phyloP scores from a whole-genome alignment of 495 filamentous ascomycete species.

The Parmelia sp. region DNA sequence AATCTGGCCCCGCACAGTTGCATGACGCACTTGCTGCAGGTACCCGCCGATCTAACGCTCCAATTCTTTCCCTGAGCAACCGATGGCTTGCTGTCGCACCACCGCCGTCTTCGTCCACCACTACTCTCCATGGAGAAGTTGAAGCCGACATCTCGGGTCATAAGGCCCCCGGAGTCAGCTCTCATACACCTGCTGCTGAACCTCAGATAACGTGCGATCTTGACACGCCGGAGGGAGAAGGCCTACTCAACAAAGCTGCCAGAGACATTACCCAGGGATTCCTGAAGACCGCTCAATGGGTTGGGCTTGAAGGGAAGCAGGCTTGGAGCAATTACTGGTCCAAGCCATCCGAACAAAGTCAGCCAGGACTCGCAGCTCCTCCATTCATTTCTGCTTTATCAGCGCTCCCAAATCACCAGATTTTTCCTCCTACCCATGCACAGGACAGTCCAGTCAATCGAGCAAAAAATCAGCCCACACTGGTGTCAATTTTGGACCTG shows the following conservation, averaged over 20 bases:
- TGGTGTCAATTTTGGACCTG: constrained; percentile 81
- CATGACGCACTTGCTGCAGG: constrained; percentile 39
- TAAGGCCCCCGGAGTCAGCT: constrained; percentile 59
- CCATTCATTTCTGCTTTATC: constrained; percentile 29
- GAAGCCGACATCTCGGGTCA: constrained; percentile 34
- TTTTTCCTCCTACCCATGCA: constrained; percentile 74
- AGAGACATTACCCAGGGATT: constrained; percentile 84
- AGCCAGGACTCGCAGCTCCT: constrained; percentile 27
- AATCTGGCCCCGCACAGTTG: constrained; percentile 49
- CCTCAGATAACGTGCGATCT: constrained; percentile 68
- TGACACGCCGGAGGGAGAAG: constrained; percentile 72
- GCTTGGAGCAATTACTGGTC: constrained; percentile 89
- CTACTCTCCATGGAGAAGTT: constrained; percentile 58
- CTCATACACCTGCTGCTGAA: constrained; percentile 64
- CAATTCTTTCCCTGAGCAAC: constrained; percentile 67
- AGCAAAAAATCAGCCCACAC: constrained; percentile 57
- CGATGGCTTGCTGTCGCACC: constrained; percentile 85
- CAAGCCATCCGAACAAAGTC: constrained; percentile 40
- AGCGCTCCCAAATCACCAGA: constrained; percentile 31
- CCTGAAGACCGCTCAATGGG: constrained; percentile 81
- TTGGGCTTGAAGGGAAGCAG: constrained; percentile 77
- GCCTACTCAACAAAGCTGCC: constrained; percentile 76
- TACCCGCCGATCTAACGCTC: constrained; percentile 39
- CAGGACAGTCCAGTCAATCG: constrained; percentile 36
- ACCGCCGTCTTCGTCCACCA: constrained; percentile 60